Evolutionary conservation across 139 green algal genomes (phyloP).

Genomic region (Chlorella ohadii): DNA sequence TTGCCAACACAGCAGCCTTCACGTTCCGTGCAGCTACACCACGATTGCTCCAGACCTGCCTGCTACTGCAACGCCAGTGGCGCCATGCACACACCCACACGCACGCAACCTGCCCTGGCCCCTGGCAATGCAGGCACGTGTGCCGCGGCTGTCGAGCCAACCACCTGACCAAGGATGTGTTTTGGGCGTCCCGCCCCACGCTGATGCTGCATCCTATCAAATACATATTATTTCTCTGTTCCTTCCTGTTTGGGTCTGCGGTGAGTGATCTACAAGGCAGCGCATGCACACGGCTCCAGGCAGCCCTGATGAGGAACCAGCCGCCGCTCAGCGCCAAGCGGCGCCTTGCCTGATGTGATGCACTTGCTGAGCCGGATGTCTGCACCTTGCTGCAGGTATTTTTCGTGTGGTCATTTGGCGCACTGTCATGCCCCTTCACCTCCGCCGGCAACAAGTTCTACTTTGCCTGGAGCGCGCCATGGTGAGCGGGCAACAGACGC

Average conservation of each 20-base stretch:
- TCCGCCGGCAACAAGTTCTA: slow-evolving; percentile 20
- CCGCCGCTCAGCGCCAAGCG: too few relatives aligned
- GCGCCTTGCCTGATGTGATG: too few relatives aligned
- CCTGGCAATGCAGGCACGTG: slow-evolving; percentile 48
- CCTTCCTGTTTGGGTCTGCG: slow-evolving; percentile 46
- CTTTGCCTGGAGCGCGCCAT: slow-evolving; percentile 30
- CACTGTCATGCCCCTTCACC: slow-evolving; percentile 55
- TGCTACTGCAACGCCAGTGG: too few relatives aligned
- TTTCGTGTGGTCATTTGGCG: slow-evolving; percentile 35
- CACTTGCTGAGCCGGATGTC: too few relatives aligned
- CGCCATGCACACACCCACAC: too few relatives aligned
- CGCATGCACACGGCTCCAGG: too few relatives aligned
- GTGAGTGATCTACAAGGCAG: neutral
- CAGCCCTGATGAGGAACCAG: too few relatives aligned
- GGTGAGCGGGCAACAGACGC: too few relatives aligned
- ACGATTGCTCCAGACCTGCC: too few relatives aligned
- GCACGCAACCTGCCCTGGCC: too few relatives aligned
- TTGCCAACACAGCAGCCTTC: too few relatives aligned
- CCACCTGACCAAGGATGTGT: slow-evolving; percentile 41
- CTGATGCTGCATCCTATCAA: slow-evolving; percentile 53
- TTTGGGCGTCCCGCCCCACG: slow-evolving; percentile 50
- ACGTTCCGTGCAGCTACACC: too few relatives aligned
- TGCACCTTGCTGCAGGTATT: neutral
- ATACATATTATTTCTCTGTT: slow-evolving; percentile 53
- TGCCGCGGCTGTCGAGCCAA: slow-evolving; percentile 23